Base-by-base conservation (phyloP, 352 stramenopile genomes). In the Pythium dissotocum region DNA sequence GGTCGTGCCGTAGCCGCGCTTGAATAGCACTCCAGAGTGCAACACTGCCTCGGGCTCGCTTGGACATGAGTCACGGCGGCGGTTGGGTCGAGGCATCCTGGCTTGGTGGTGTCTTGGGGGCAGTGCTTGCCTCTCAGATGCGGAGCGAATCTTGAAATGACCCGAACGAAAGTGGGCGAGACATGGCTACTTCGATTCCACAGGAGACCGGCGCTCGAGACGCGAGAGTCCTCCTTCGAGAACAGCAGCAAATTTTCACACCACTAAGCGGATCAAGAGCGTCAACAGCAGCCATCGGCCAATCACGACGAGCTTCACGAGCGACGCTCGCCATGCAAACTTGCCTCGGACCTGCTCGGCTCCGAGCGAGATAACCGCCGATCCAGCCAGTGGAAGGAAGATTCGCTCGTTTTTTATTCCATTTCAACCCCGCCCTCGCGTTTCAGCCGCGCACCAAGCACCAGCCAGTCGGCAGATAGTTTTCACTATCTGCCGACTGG, bases 21-120 rank as follows among this genome's bases (percentile, higher is more conserved):
- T 95, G 73, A 93, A 93, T 35, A 95, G 69, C 66, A 95, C 83
- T 12, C 87, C 87, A 10, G 83, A 90, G 73, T 87, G 83, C 58
- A 85, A 63, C 32, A 67, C 26, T 0, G 42, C 35, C 13, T 63
- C 60, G 12, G 24, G 16, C n/a, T 60, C 32, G 21, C 42, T 35
- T 46, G 13, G 38, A 10, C 46, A 10, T 3, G 46, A 53, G 46
- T n/a, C 46, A 30, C 46, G 18, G 12, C 46, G 46, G 42, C 14
- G 42, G 7, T 53, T 18, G 4, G 21, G 46, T 6, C 46, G 46
- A 28, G 46, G 4, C 46, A 53, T 46, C 38, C 9, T 53, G 46
- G n/a, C 46, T 30, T 13, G 46, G 13, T 13, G 18, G n/a, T 9
- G 14, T 30, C 21, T 24, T 24, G 21, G 21, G 21, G 46, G 36